Conservation (phyloP, 2,329 filamentous ascomycete genomes). For the Cyanodermella asteris region DNA sequence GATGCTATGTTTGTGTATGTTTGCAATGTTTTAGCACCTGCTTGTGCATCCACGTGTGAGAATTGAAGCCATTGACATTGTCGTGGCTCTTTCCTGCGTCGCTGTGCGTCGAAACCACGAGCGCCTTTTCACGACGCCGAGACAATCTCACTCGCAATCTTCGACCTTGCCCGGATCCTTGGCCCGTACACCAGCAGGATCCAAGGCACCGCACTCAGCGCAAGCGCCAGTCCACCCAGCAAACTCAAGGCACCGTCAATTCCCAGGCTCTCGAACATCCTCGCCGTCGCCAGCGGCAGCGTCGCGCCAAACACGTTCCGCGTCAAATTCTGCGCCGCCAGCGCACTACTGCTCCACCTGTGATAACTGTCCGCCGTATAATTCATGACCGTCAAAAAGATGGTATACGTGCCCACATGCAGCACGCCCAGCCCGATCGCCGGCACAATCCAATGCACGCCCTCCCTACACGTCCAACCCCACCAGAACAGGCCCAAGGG, state of each 20-base stretch:
- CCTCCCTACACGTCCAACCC: constrained; percentile 43
- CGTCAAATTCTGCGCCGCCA: constrained; percentile 72
- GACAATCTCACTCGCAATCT: constrained; percentile 38
- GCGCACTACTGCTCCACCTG: constrained; percentile 59
- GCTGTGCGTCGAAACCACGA: too few relatives aligned
- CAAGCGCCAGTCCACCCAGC: constrained; percentile 46
- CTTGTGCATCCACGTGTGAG: too few relatives aligned
- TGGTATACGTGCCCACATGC: too few relatives aligned
- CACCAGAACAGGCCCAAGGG: constrained; percentile 68
- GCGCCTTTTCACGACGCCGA: neutral
- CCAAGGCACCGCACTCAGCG: constrained; percentile 69
- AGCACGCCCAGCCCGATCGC: too few relatives aligned
- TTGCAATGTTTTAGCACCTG: too few relatives aligned
- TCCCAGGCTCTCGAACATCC: constrained; percentile 52
- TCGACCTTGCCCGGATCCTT: constrained; percentile 51
- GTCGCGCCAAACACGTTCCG: constrained; percentile 63
- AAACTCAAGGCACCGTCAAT: constrained; percentile 50
- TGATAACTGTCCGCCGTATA: constrained; percentile 81
- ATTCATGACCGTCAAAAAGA: too few relatives aligned
- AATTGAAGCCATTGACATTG: too few relatives aligned
- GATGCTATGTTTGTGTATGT: too few relatives aligned
- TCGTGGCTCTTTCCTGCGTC: too few relatives aligned
- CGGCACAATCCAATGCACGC: constrained; percentile 51
- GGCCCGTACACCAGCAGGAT: constrained; percentile 60
- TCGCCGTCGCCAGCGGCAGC: constrained; percentile 55